Evolutionary conservation across 345 rosid species (phyloP), one percentile per base, ranked within the genome.

Genomic region (Noccaea caerulescens): DNA sequence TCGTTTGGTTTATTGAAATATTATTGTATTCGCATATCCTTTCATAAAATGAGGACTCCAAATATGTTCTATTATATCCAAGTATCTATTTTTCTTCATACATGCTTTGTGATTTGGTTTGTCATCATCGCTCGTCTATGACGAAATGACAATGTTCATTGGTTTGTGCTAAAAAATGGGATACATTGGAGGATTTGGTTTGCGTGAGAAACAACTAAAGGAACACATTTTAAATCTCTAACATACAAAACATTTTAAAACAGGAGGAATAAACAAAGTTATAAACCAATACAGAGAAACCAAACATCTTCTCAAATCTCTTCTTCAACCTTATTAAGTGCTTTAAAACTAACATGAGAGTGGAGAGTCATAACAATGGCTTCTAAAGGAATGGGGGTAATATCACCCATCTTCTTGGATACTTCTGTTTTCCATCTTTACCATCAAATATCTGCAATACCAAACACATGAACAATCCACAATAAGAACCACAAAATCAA

Each of bases 341-440:
- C 3, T 44, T 45, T 32, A 38, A 27, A 27, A 63, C 66, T 56
- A 42, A 45, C 4, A 72, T 37, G 7, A 56, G 18, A 46, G 5
- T 34, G 18, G 30, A 64, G 33, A 7, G 39, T 12, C 20, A 68
- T 23, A 49, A 61, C 74, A 55, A 72, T 82, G 81, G 27, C 81
- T 59, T 63, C 82, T 90, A 91, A 79, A 92, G 86, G 82, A 92
- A 88, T 20, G 96, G 98, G n/a, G 98, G 98, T 27, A 92, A 77
- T 54, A 94, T 89, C 12, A 94, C 86, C 96, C 97, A 94, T 76
- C 99, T 80, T 54, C 96, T 84, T 30, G 97, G 99, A 82, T 92
- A 91, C 80, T 80, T 86, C 0, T 91, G 92, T 69, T 87, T 87
- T 36, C 98, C 99, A 10, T 92, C 96, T 80, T 89, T 94, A 23